Conservation (phyloP, 805 yeast genomes). For the Sugiyamaella lignohabitans region DNA sequence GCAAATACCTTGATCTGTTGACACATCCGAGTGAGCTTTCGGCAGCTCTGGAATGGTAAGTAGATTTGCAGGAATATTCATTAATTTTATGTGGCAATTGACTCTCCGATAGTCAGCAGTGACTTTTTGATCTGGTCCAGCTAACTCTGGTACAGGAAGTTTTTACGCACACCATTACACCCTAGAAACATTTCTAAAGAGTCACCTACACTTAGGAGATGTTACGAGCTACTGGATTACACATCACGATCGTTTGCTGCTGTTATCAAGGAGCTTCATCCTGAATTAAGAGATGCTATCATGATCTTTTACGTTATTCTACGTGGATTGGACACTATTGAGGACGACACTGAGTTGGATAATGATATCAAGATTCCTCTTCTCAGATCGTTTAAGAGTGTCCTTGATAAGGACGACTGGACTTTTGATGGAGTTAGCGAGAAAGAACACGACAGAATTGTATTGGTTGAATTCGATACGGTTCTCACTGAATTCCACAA, state of each 20-base stretch:
- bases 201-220: slow-evolving; percentile 45
- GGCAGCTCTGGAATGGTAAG: slow-evolving; percentile 58
- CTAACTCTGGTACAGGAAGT: slow-evolving; percentile 30
- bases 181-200: slow-evolving; percentile 41
- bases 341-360: slow-evolving; percentile 88
- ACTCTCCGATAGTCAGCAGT: too few species aligned
- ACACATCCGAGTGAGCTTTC: slow-evolving; percentile 66
- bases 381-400: slow-evolving; percentile 59
- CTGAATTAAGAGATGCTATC: slow-evolving; percentile 69
- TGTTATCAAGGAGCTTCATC: slow-evolving; percentile 84
- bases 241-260: slow-evolving; percentile 94
- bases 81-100: too few species aligned
- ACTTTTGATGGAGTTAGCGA: slow-evolving; percentile 65
- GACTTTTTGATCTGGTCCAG: not conserved
- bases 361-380: slow-evolving; percentile 67
- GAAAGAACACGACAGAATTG: slow-evolving; percentile 73
- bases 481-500: slow-evolving; percentile 66
- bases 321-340: slow-evolving; percentile 91
- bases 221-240: slow-evolving; percentile 57
- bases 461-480: slow-evolving; percentile 69
- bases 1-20: slow-evolving; percentile 52
- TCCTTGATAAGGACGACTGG: slow-evolving; percentile 66
- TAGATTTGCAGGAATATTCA: too few species aligned
- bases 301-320: slow-evolving; percentile 80
- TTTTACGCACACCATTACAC: slow-evolving; percentile 48